phyloP scores from a whole-genome alignment of 2,329 filamentous ascomycete species.

The Ophiostoma sp. region DNA sequence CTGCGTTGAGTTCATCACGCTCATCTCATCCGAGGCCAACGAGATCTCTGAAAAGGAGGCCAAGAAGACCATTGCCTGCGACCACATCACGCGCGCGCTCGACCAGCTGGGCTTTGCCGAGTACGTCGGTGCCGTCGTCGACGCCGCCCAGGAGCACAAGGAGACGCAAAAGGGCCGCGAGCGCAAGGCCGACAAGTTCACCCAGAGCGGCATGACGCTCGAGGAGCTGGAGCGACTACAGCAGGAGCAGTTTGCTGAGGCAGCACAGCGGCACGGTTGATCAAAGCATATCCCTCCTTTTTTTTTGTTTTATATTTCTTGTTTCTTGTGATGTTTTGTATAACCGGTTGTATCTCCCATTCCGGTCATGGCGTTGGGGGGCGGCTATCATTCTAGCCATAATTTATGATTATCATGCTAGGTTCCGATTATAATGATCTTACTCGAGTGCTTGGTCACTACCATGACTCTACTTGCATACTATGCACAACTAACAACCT shows the following conservation, averaged over 20 bases:
- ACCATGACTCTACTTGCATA: too few relatives aligned
- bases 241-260: constrained; percentile 82
- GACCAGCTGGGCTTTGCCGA: constrained; percentile 88
- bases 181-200: constrained; percentile 96
- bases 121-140: constrained; percentile 81
- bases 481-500: too few relatives aligned
- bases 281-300: neutral
- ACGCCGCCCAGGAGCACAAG: constrained; percentile 86
- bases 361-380: neutral
- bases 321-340: neutral
- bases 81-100: constrained; percentile 93
- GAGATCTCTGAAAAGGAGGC: constrained; percentile 98
- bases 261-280: constrained; percentile 63
- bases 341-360: neutral
- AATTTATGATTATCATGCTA: neutral
- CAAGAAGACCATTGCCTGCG: constrained; percentile 98
- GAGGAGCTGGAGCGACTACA: constrained; percentile 86
- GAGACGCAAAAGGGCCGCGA: constrained; percentile 89
- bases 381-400: neutral
- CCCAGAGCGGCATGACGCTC: constrained; percentile 84
- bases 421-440: neutral
- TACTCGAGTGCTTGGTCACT: neutral
- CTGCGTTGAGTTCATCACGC: constrained; percentile 97
- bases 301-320: neutral
- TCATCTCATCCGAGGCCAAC: constrained; percentile 97